Base-by-base conservation (phyloP, 2,329 filamentous ascomycete genomes). In the Fusarium newnesense region DNA sequence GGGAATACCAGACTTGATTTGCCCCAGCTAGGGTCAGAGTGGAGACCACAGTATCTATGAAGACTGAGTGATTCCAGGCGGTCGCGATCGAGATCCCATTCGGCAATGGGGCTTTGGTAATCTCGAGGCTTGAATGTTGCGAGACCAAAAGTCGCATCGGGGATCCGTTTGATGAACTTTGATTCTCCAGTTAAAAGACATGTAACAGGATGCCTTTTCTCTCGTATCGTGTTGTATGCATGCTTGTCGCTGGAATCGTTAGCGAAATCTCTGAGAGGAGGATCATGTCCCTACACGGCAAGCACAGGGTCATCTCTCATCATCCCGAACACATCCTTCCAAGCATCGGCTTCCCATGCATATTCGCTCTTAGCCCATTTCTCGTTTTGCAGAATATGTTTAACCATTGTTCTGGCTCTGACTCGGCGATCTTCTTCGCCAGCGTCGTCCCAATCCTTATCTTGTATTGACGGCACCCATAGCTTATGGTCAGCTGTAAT, bases 311-410 rank as follows among this genome's bases (percentile, higher is more conserved):
- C 58, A 26, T 60, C 34, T 42, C 44, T 60, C 58, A 60, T 60
- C 24, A 40, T n/a, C 15, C 58, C 44, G 42, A 60, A 60, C 18
- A 60, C 34, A 49, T 60, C 58, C 16, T 46, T 34, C 58, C 58
- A 60, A 21, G 58, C 58, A 28, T 60, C 58, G 9, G 58, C 58
- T 19, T 60, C 58, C 58, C 58, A 60, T 15, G 58, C 58, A 32
- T 60, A 60, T 47, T 60, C 58, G 36, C 58, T 60, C 58, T 60
- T 60, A n/a, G 24, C 15, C 44, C 58, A 52, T 10, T 42, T 40
- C n/a, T 60, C 58, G 21, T 60, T 60, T 18, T 52, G 26, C 10
- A 52, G 34, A 37, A 43, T 26, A 58, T 58, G 54, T 34, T 58
- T 43, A 11, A 58, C 24, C 39, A 58, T 44, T 21, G 37, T 46